phyloP scores from a whole-genome alignment of 768 basidiomycete genomes.

The Tricholoma hemisulphureum region DNA sequence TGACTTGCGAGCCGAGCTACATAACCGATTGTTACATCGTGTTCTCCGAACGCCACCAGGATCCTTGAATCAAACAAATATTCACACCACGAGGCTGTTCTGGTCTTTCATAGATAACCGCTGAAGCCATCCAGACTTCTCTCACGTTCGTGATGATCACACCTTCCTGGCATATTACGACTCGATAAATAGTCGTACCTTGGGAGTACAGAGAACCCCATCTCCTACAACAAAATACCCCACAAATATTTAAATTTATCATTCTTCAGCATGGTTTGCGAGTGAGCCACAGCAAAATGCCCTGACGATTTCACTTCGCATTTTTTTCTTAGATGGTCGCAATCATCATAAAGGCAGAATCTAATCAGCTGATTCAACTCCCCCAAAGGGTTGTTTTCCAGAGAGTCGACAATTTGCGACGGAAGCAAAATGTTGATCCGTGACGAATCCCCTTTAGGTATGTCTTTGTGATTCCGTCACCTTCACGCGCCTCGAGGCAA shows the following conservation, averaged over 20 bases:
- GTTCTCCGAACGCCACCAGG: constrained; percentile 8
- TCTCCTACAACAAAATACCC: too few species aligned
- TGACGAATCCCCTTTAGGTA: constrained; percentile 2
- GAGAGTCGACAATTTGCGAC: constrained; percentile 1
- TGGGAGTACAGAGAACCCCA: neutral
- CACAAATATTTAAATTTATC: too few species aligned
- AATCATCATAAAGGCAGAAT: too few species aligned
- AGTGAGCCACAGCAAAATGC: too few species aligned
- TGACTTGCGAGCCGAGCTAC: neutral
- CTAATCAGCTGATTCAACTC: neutral
- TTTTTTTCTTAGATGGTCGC: too few species aligned
- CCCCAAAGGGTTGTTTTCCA: neutral
- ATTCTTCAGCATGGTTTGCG: too few species aligned
- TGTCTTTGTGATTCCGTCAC: constrained; percentile 5
- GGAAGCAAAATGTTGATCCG: constrained; percentile 11
- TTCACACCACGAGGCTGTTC: constrained; percentile 1
- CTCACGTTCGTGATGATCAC: neutral
- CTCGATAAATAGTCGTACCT: neutral
- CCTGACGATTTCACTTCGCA: too few species aligned
- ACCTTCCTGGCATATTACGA: neutral
- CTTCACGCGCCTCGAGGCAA: constrained; percentile 27
- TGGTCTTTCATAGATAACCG: neutral
- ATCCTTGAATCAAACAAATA: neutral
- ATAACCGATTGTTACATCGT: constrained; percentile 15
- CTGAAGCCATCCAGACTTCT: neutral